These are phyloP conservation scores for Rhizopus stolonifer DNA, from an alignment of 371 early-diverging fungal species.

Conservation along the genomic window DNA sequence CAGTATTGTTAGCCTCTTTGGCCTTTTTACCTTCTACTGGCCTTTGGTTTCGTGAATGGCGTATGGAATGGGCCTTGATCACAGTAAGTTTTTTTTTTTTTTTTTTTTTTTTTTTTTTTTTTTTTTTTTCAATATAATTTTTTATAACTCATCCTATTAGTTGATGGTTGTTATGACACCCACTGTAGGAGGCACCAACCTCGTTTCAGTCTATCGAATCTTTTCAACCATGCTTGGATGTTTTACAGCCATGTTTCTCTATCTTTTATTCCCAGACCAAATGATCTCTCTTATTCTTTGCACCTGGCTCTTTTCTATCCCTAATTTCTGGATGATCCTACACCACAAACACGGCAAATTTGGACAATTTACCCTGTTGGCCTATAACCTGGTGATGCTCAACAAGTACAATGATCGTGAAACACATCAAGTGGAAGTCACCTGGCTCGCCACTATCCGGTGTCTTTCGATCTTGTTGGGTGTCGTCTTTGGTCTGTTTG, in stretches of 20 bases:
- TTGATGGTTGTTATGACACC: conserved; percentile 84
- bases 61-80: conserved; percentile 83
- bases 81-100: too few relatives aligned
- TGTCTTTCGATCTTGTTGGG: conserved; percentile 72
- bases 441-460: conserved; percentile 61
- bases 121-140: too few relatives aligned
- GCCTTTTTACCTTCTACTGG: conserved; percentile 64
- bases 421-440: conserved; percentile 60
- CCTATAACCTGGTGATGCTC: conserved; percentile 76
- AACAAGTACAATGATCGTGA: conserved; percentile 75
- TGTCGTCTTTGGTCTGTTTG: conserved; percentile 67
- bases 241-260: conserved; percentile 57
- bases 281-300: conserved; percentile 50
- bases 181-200: conserved; percentile 80
- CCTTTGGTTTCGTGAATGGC: conserved; percentile 58
- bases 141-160: too few relatives aligned
- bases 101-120: too few relatives aligned
- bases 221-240: conserved; percentile 76
- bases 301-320: conserved; percentile 70
- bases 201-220: conserved; percentile 72
- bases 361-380: conserved; percentile 74
- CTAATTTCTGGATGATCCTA: conserved; percentile 69
- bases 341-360: conserved; percentile 74
- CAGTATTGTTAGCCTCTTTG: conserved; percentile 62
- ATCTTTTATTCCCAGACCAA: conserved; percentile 57